phyloP scores from a whole-genome alignment of 2,329 filamentous ascomycete species.

The Colletotrichum sp. region DNA sequence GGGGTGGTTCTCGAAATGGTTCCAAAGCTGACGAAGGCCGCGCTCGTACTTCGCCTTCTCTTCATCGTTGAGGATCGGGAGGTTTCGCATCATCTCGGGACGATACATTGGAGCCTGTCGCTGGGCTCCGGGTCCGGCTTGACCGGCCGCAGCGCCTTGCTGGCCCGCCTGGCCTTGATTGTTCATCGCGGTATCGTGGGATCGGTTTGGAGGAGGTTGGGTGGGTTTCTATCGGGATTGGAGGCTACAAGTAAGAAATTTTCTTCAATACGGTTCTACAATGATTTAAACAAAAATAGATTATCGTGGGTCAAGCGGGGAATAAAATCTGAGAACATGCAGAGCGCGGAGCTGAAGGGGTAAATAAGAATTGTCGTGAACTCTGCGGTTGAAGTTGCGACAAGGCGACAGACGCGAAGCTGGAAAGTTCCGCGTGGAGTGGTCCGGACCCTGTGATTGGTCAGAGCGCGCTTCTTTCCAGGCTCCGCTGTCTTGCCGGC shows the following conservation, averaged over 20 bases:
- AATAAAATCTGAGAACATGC: neutral
- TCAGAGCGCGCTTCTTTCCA: neutral
- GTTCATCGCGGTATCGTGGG: conserved; percentile 14
- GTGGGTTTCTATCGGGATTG: neutral
- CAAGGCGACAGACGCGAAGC: neutral
- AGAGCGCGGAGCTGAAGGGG: neutral
- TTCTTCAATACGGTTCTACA: neutral
- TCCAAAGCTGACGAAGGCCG: conserved; percentile 60
- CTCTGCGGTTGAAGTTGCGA: neutral
- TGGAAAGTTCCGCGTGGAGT: conserved; percentile 19
- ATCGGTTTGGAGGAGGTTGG: neutral
- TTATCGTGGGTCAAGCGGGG: neutral
- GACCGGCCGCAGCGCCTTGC: conserved; percentile 10
- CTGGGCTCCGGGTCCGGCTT: conserved; percentile 27
- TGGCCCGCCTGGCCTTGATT: conserved; percentile 23
- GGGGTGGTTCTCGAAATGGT: conserved; percentile 51
- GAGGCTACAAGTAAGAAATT: neutral
- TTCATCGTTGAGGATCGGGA: conserved; percentile 55
- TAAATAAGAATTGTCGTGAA: neutral
- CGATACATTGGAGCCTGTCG: conserved; percentile 49
- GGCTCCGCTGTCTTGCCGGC: neutral
- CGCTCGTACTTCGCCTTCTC: conserved; percentile 66
- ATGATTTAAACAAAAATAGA: neutral
- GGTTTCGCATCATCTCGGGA: conserved; percentile 56
- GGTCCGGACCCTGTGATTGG: neutral